These are phyloP conservation scores for Pseudocercospora vitis DNA, from an alignment of 2,329 filamentous ascomycete genomes.

Conservation along the genomic window DNA sequence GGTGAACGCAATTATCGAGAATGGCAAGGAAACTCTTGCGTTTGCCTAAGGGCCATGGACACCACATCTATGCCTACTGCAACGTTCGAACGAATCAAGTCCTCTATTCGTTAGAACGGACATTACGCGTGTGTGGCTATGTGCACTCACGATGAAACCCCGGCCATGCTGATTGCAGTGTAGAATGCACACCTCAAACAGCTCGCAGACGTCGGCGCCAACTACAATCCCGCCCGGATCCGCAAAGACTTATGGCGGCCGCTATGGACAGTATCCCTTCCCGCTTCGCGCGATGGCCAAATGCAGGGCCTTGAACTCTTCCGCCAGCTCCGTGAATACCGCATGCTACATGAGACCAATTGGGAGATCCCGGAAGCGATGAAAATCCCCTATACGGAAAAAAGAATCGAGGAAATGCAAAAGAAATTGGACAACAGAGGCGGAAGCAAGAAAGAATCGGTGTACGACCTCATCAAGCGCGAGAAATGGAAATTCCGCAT, in stretches of 20 bases:
- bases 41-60: slow-evolving; percentile 48
- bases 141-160: slow-evolving; percentile 15
- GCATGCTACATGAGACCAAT: slow-evolving; percentile 57
- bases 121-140: slow-evolving; percentile 52
- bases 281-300: slow-evolving; percentile 39
- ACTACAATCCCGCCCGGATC: slow-evolving; percentile 57
- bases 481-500: slow-evolving; percentile 51
- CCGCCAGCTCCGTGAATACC: slow-evolving; percentile 60
- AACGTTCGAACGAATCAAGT: slow-evolving; percentile 64
- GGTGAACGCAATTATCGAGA: too few species aligned
- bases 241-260: slow-evolving; percentile 65
- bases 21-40: too few species aligned
- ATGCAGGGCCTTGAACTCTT: slow-evolving; percentile 56
- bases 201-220: slow-evolving; percentile 63
- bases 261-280: slow-evolving; percentile 59
- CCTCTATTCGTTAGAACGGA: slow-evolving; percentile 60
- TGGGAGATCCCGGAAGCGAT: slow-evolving; percentile 44
- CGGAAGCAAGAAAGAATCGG: slow-evolving; percentile 35
- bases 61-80: slow-evolving; percentile 63
- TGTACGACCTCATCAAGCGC: slow-evolving; percentile 36
- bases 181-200: slow-evolving; percentile 50
- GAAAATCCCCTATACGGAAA: slow-evolving; percentile 41
- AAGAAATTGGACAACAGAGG: slow-evolving; percentile 38
- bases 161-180: neutral
- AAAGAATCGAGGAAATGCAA: slow-evolving; percentile 45